Evolutionary conservation across 805 yeast genomes (phyloP).

Genomic region (Candida oleophila): DNA sequence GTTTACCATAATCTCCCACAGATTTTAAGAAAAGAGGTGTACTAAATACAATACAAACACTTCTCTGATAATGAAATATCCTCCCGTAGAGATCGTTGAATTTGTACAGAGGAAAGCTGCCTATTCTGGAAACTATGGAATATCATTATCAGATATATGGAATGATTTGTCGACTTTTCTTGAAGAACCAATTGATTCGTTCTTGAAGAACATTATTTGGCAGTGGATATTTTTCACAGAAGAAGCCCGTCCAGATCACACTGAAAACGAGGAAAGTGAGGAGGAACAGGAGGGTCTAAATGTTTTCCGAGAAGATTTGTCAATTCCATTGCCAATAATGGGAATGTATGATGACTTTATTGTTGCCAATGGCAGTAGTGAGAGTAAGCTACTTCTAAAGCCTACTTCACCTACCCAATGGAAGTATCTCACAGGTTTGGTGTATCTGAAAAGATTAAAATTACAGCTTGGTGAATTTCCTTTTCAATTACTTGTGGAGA

Average conservation of each 20-base stretch:
- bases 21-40: background rate
- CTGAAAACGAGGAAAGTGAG: constrained; percentile 1
- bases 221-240: constrained; percentile 31
- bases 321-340: constrained; percentile 10
- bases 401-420: constrained; percentile 60
- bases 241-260: background rate
- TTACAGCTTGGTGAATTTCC: constrained; percentile 51
- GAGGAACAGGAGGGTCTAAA: constrained; percentile 13
- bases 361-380: constrained; percentile 13
- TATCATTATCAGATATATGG: constrained; percentile 30
- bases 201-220: constrained; percentile 41
- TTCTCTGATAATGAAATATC: constrained; percentile 11
- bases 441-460: constrained; percentile 44
- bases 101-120: constrained; percentile 25
- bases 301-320: constrained; percentile 13
- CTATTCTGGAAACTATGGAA: constrained; percentile 32
- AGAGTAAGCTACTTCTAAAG: constrained; percentile 17
- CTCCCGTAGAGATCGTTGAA: constrained; percentile 26
- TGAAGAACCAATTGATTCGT: constrained; percentile 24
- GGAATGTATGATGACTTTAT: constrained; percentile 19
- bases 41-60: background rate
- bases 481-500: constrained; percentile 56
- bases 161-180: constrained; percentile 16
- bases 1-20: background rate
- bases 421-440: constrained; percentile 52